phyloP scores from a whole-genome alignment of 192 early-diverging fungal genomes.

The Phycomyces nitens region DNA sequence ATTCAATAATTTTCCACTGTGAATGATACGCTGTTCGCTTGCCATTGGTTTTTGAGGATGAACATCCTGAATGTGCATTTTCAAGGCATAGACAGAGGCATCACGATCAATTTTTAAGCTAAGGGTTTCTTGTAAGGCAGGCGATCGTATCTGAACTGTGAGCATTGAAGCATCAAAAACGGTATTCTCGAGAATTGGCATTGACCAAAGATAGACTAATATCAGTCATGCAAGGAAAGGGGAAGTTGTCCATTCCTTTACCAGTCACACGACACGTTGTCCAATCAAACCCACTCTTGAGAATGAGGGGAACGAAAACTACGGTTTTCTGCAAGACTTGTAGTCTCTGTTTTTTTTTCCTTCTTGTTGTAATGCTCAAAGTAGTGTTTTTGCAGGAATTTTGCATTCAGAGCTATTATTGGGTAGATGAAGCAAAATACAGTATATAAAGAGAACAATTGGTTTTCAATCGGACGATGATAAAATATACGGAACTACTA shows the following conservation, averaged over 20 bases:
- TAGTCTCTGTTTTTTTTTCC: too few relatives aligned
- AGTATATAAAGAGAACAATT: too few relatives aligned
- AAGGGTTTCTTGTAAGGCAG: slow-evolving; percentile 27
- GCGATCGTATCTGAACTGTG: slow-evolving; percentile 33
- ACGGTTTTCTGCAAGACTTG: too few relatives aligned
- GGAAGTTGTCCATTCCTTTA: background rate
- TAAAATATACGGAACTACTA: too few relatives aligned
- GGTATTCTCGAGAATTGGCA: background rate
- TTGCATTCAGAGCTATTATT: too few relatives aligned
- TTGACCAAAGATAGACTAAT: background rate
- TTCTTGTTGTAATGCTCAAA: too few relatives aligned
- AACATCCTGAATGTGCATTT: slow-evolving; percentile 16
- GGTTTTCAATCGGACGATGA: too few relatives aligned
- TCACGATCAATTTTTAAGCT: background rate
- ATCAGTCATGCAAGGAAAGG: background rate
- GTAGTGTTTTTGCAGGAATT: too few relatives aligned
- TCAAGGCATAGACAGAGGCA: slow-evolving; percentile 17
- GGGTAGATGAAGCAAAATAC: too few relatives aligned
- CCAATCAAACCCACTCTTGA: background rate
- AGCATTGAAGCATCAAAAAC: background rate
- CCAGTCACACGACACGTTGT: slow-evolving; percentile 7
- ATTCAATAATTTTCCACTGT: slow-evolving; percentile 28
- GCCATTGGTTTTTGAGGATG: slow-evolving; percentile 32
- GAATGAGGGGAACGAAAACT: too few relatives aligned
- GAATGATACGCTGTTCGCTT: slow-evolving; percentile 33